Evolutionary conservation across 345 rosid species (phyloP), one percentile per base, ranked within the genome.

Genomic region (Durio zibethinus): DNA sequence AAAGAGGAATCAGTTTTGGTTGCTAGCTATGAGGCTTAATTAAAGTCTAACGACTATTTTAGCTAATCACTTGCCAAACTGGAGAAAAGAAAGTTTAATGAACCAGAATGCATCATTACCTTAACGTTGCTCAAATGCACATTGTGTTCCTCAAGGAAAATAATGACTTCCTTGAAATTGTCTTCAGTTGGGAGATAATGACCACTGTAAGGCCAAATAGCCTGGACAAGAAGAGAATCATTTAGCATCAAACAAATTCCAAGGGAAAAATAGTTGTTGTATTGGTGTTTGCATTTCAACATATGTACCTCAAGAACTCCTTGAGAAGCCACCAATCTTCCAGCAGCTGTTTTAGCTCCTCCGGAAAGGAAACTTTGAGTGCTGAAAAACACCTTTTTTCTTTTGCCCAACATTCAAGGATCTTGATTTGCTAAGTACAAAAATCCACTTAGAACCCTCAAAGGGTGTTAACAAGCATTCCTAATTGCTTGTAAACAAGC

Each of bases 161-260:
- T 73, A 59, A 90, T 79, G 75, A 90, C 82, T 7, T 85, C 91
- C 73, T 38, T 84, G 77, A 90, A 90, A 78, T 87, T 88, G 77
- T 90, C 94, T 83, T 89, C 89, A 9, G 92, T 81, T 73, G 92
- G 92, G 66, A 82, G 89, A 71, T 90, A 90, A 75, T 90, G 94
- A 62, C 94, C 94, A 76, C 94, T 90, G 78, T 90, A 88, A 48
- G 94, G 86, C 94, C 91, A 90, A 64, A 87, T 77, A 76, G 90
- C 92, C 93, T 88, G 71, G 61, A 45, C n/a, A 27, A 27, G 47
- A 59, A 33, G 14, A 38, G 12, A 66, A 57, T n/a, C 48, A 43
- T 50, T 59, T 27, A 80, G 35, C n/a, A 2, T 21, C 29, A 47
- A 72, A 6, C 4, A 14, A 2, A 21, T 2, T 52, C n/a, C 10